A percentile compares a stretch with the other conserved stretches of the same genome.
phyloP scores from a whole-genome alignment of 192 early-diverging fungal species.

The Backusella liffmaniae region DNA sequence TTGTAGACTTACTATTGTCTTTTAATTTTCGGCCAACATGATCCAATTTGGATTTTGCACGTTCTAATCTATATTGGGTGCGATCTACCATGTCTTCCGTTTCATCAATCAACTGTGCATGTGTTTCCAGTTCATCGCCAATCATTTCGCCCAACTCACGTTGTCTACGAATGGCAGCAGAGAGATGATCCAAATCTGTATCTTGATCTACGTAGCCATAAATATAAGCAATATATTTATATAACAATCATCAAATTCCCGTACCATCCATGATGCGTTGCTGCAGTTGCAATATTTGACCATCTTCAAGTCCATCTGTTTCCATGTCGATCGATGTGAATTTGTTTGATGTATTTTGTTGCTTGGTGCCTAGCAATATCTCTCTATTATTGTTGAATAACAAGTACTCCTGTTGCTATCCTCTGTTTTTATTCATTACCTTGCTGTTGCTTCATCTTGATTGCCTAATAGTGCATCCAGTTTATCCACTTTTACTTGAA shows the following conservation, averaged over 20 bases:
- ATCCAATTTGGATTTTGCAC: slow-evolving; percentile 48
- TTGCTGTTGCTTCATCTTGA: slow-evolving; percentile 41
- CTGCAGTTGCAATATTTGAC: slow-evolving; percentile 59
- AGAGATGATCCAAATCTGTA: slow-evolving; percentile 66
- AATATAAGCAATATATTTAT: neutral
- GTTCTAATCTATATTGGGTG: slow-evolving; percentile 43
- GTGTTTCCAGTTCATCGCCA: slow-evolving; percentile 70
- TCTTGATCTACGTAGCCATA: slow-evolving; percentile 61
- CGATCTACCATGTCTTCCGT: slow-evolving; percentile 65
- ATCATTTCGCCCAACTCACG: slow-evolving; percentile 70
- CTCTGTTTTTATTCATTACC: slow-evolving; percentile 33
- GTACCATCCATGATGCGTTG: slow-evolving; percentile 65
- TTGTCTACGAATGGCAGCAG: slow-evolving; percentile 61
- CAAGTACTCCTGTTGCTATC: neutral
- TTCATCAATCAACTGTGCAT: slow-evolving; percentile 69
- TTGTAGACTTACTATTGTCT: slow-evolving; percentile 46
- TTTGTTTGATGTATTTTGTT: neutral
- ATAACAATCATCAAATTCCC: too few species aligned
- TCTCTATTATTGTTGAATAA: neutral
- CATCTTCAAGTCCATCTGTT: slow-evolving; percentile 40
- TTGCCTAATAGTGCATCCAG: slow-evolving; percentile 48
- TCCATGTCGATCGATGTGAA: slow-evolving; percentile 34
- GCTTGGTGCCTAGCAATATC: neutral
- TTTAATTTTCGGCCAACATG: slow-evolving; percentile 52
- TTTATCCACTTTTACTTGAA: slow-evolving; percentile 63